Percentiles rank a stretch among this genome's conserved stretches.
These are phyloP conservation scores for Pythium rishiriense DNA, from an alignment of 352 stramenopile genomes.

Conservation along the genomic window DNA sequence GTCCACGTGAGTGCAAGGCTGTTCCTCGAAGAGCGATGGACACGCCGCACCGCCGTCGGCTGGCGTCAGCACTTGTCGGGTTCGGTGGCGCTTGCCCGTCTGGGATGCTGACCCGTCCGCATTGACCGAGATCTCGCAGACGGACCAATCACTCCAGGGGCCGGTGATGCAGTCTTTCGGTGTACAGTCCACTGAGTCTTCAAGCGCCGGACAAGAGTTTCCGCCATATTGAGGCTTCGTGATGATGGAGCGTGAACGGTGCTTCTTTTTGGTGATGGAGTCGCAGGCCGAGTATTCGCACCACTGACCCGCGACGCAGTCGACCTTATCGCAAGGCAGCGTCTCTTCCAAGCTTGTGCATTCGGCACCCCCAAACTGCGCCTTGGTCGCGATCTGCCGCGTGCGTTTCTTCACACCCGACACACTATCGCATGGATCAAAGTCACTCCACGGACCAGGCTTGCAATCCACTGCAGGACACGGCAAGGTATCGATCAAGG, in stretches of 20 bases:
- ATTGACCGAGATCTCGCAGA: conserved; percentile 35
- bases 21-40: conserved; percentile 45
- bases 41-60: conserved; percentile 44
- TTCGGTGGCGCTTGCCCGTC: conserved; percentile 20
- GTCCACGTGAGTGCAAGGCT: conserved; percentile 41
- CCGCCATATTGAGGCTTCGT: conserved; percentile 37
- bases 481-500: conserved; percentile 31
- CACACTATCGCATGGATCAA: conserved; percentile 36
- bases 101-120: not conserved
- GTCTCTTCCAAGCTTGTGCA: conserved; percentile 43
- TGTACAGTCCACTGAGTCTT: conserved; percentile 37
- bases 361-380: conserved; percentile 36
- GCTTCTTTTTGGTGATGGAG: conserved; percentile 37
- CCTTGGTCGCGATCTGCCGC: conserved; percentile 30
- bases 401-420: conserved; percentile 42
- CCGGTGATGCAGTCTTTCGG: conserved; percentile 48
- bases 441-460: conserved; percentile 54
- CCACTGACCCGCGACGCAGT: conserved; percentile 52
- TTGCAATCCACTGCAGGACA: conserved; percentile 51
- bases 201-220: conserved; percentile 33
- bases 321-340: conserved; percentile 39
- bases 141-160: conserved; percentile 52
- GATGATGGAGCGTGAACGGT: conserved; percentile 38
- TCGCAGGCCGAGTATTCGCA: conserved; percentile 42
- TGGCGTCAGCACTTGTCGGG: conserved; percentile 38